Base-by-base conservation (phyloP, 2,329 filamentous ascomycete genomes). In the Phialophora tarda region DNA sequence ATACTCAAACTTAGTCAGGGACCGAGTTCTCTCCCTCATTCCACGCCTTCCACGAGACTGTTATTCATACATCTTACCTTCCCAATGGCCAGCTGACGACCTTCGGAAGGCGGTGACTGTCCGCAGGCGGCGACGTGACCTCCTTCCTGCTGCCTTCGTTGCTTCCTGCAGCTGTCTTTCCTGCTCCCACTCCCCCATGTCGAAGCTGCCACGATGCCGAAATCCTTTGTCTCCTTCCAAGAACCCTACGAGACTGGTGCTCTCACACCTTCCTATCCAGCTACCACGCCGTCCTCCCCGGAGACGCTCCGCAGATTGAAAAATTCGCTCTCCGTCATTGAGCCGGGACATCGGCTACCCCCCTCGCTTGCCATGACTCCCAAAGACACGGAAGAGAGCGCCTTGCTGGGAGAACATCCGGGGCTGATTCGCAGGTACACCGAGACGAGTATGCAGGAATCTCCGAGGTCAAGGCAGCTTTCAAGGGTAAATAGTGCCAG, bases 401-500 rank as follows among this genome's bases (percentile, higher is more conserved):
- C 54, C 30, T 50, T 72, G 60, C 62, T 72, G 4, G 63, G 57
- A n/a, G 65, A 56, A 14, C 48, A 54, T 48, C 56, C 66, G 6
- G 61, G 55, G 30, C 34, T 51, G 11, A 24, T 54, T 10, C 59
- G 63, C 26, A 66, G 48, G 44, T 70, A 70, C 38, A 62, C 44
- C 8, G 68, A 70, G 30, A 26, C 26, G 26, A 66, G 48, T 38
- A 54, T 51, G 56, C 57, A 47, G 4, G 57, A 51, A 28, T 62
- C 67, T 23, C 62, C 64, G 3, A 57, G 61, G 24, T 67, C 64
- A n/a, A 62, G 66, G 32, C 64, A 67, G 54, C 58, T 72, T 12
- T 72, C 71, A 32, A 70, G 71, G 61, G 70, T 70, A 7, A 71
- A 70, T 48, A 72, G 71, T 51, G 53, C 63, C 24, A 68, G 44